phyloP scores from a whole-genome alignment of 495 filamentous ascomycete genomes.

The Trichoderma asperelloides region DNA sequence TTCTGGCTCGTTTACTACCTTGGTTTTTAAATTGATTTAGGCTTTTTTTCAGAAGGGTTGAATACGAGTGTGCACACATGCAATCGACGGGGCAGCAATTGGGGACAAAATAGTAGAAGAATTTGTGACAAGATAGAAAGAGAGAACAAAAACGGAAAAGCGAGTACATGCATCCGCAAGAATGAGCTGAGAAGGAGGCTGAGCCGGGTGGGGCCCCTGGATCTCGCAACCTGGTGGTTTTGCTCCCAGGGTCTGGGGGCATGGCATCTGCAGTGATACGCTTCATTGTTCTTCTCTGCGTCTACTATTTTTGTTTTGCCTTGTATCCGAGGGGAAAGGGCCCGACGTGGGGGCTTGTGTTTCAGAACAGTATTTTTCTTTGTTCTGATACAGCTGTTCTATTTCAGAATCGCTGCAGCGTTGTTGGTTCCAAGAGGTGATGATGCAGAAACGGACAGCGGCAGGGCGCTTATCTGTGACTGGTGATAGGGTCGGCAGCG shows the following conservation, averaged over 20 bases:
- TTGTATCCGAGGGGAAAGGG: not conserved
- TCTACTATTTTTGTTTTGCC: not conserved
- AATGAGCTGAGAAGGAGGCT: not conserved
- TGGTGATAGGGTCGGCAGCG: not conserved
- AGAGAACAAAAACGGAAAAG: not conserved
- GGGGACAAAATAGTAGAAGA: not conserved
- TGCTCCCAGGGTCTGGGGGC: not conserved
- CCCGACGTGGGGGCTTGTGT: not conserved
- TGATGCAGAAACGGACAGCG: not conserved
- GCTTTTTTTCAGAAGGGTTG: too few relatives aligned
- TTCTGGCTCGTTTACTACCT: too few relatives aligned
- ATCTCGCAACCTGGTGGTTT: not conserved
- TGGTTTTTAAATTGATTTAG: too few relatives aligned
- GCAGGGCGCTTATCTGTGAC: not conserved
- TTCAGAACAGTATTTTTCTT: too few relatives aligned
- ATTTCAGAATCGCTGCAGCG: not conserved
- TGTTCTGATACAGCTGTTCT: too few relatives aligned
- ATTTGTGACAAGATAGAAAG: not conserved
- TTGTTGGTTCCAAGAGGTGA: not conserved
- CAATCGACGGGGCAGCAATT: not conserved
- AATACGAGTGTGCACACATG: too few relatives aligned
- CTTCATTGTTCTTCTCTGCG: not conserved
- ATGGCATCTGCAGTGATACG: not conserved
- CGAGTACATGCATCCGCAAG: not conserved
- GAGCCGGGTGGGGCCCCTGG: not conserved